Base-by-base conservation (phyloP, 768 basidiomycete genomes). In the Russula emetica region DNA sequence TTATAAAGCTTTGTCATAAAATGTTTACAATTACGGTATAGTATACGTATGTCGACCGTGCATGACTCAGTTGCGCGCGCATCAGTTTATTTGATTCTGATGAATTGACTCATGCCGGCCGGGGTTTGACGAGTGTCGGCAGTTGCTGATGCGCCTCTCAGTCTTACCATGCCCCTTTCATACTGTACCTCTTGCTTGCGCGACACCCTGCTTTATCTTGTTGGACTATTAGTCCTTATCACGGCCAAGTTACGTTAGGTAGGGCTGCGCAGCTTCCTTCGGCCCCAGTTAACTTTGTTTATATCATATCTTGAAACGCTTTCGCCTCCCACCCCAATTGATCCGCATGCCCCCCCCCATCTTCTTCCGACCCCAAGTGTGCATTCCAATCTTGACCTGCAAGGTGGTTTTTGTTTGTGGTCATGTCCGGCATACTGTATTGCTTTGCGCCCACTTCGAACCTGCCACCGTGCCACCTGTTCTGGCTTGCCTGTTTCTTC, bases 231-330 rank as follows among this genome's bases (percentile, higher is more conserved):
- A 36, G 36, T 36, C 34, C 22, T 49, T 50, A 58, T 36, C 57
- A 2, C 34, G 22, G n/a, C 30, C 8, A 6, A 8, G 16, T 16
- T 30, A 45, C 16, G 13, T 11, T n/a, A 24, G 22, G 32, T 45
- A 22, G 45, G n/a, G 45, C 11, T n/a, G 45, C 45, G 49, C 49
- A 28, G 49, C 26, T 49, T 22, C 57, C 58, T 49, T 58, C 58
- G 24, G 58, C 10, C 18, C 47, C 45, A 18, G 45, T 57, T 11
- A 38, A 34, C 52, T 22, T 22, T 26, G n/a, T 53, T 34, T n/a
- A n/a, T 51, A 28, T 30, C 16, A 24, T 20, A 5, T 20, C 20
- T 38, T 40, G 38, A 14, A 30, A 32, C 52, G 10, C 30, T 10
- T n/a, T 11, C 32, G n/a, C 34, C n/a, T 6, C 10, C 11, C 26